Conservation (phyloP, 106 monocot species). For the Dendrobium chrysotoxum region DNA sequence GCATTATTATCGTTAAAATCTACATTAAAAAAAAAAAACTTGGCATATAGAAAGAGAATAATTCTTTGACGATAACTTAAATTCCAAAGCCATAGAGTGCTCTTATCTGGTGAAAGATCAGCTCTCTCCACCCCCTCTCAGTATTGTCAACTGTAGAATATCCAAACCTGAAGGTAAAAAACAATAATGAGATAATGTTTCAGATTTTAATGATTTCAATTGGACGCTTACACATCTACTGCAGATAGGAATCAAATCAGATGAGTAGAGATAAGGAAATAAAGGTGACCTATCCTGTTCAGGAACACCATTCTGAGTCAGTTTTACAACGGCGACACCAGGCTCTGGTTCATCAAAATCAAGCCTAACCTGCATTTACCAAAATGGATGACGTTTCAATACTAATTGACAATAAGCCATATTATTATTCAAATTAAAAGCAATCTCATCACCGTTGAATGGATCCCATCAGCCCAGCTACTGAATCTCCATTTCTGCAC, state of each 20-base stretch:
- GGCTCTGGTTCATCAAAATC: constrained; percentile 86
- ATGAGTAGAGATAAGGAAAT: neutral
- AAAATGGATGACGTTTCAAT: neutral
- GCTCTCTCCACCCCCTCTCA: constrained; percentile 94
- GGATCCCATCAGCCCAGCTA: constrained; percentile 84
- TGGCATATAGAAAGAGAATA: neutral
- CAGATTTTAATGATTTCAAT: neutral
- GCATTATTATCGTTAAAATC: neutral
- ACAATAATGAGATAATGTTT: neutral
- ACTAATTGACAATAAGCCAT: neutral
- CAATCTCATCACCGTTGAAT: constrained; percentile 48
- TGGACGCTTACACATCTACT: neutral
- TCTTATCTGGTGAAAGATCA: constrained; percentile 91
- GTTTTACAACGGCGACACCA: constrained; percentile 65
- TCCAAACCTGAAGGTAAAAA: constrained; percentile 57
- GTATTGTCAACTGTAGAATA: constrained; percentile 95
- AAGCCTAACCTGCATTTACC: constrained; percentile 62
- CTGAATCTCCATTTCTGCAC: constrained; percentile 94
- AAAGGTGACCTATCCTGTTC: constrained; percentile 64
- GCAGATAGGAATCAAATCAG: neutral
- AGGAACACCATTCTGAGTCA: constrained; percentile 84
- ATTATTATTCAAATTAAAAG: neutral
- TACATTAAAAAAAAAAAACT: neutral
- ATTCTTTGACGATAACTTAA: constrained; percentile 20
- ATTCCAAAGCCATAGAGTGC: constrained; percentile 92